A percentile compares a stretch with the other conserved stretches of the same genome.
phyloP scores from a whole-genome alignment of 2,329 filamentous ascomycete species.

The Tolypocladium inflatum region DNA sequence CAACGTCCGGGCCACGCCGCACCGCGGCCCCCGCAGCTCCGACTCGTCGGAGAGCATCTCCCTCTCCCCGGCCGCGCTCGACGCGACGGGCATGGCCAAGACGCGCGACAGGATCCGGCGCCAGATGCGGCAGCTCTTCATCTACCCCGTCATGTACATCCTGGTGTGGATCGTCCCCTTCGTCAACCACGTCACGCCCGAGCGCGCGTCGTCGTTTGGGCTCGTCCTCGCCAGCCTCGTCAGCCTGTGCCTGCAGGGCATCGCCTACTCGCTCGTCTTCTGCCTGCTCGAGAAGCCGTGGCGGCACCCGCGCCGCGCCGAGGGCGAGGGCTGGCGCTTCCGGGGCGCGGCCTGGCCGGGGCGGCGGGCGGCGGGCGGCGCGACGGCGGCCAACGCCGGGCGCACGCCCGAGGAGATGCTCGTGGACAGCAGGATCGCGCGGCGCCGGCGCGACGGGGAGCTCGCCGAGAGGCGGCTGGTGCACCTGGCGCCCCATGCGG shows the following conservation, averaged over 20 bases:
- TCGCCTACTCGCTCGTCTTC: slow-evolving; percentile 61
- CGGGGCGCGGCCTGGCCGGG: background rate
- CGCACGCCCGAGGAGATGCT: slow-evolving; percentile 43
- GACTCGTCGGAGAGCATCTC: slow-evolving; percentile 6
- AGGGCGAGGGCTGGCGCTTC: background rate
- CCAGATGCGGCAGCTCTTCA: slow-evolving; percentile 63
- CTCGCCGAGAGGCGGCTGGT: slow-evolving; percentile 23
- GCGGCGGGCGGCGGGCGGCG: slow-evolving; percentile 2
- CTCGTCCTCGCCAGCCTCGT: slow-evolving; percentile 46
- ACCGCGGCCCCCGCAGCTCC: slow-evolving; percentile 9
- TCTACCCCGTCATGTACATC: slow-evolving; percentile 67
- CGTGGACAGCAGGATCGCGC: slow-evolving; percentile 38
- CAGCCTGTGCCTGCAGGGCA: slow-evolving; percentile 55
- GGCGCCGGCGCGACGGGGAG: slow-evolving; percentile 38
- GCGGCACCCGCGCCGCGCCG: slow-evolving; percentile 21
- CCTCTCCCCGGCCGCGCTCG: slow-evolving; percentile 9
- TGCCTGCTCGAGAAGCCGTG: slow-evolving; percentile 62
- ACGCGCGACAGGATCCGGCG: slow-evolving; percentile 50
- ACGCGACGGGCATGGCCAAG: slow-evolving; percentile 18
- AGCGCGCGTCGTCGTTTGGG: slow-evolving; percentile 38
- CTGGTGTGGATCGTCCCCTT: slow-evolving; percentile 66
- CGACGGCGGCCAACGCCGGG: slow-evolving; percentile 22
- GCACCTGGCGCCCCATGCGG: slow-evolving; percentile 6
- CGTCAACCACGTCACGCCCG: slow-evolving; percentile 44
- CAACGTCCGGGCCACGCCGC: slow-evolving; percentile 14